Percentiles rank a stretch among this genome's conserved stretches.
Conservation (phyloP, 2,329 filamentous ascomycete genomes). For the Phialophora chinensis region DNA sequence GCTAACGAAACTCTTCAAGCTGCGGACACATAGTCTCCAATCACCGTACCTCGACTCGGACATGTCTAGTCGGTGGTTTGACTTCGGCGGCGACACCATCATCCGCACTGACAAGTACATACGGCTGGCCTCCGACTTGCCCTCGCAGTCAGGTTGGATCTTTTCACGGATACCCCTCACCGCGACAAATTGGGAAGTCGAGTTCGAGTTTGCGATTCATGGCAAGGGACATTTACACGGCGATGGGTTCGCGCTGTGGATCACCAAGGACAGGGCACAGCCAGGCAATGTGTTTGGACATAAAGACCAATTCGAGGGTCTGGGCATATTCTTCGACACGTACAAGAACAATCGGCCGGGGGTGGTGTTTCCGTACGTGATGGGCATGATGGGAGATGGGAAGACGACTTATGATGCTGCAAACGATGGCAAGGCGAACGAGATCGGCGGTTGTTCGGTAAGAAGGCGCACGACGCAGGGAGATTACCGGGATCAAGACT, state of each 20-base stretch:
- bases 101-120: slow-evolving; percentile 81
- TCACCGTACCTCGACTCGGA: slow-evolving; percentile 96
- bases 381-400: slow-evolving; percentile 97
- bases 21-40: slow-evolving; percentile 83
- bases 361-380: slow-evolving; percentile 94
- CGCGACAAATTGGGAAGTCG: slow-evolving; percentile 98
- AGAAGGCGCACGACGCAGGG: slow-evolving; percentile 39
- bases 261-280: slow-evolving; percentile 88
- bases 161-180: slow-evolving; percentile 94
- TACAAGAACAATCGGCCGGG: slow-evolving; percentile 99
- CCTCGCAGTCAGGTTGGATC: slow-evolving; percentile 89
- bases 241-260: slow-evolving; percentile 97
- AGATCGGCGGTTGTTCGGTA: slow-evolving; percentile 90
- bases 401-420: slow-evolving; percentile 87
- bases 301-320: slow-evolving; percentile 85
- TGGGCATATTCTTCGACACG: slow-evolving; percentile 95
- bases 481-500: not conserved
- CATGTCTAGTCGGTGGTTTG: slow-evolving; percentile 98
- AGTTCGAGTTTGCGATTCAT: slow-evolving; percentile 92
- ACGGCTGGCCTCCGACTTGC: slow-evolving; percentile 86
- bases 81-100: slow-evolving; percentile 95
- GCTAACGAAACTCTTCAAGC: slow-evolving; percentile 54
- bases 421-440: slow-evolving; percentile 90
- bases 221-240: slow-evolving; percentile 89
- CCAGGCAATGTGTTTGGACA: slow-evolving; percentile 86